A percentile compares a stretch with the other conserved stretches of the same genome.
Conservation (phyloP, 2,329 filamentous ascomycete genomes). For the Penicillium griseofulvum region DNA sequence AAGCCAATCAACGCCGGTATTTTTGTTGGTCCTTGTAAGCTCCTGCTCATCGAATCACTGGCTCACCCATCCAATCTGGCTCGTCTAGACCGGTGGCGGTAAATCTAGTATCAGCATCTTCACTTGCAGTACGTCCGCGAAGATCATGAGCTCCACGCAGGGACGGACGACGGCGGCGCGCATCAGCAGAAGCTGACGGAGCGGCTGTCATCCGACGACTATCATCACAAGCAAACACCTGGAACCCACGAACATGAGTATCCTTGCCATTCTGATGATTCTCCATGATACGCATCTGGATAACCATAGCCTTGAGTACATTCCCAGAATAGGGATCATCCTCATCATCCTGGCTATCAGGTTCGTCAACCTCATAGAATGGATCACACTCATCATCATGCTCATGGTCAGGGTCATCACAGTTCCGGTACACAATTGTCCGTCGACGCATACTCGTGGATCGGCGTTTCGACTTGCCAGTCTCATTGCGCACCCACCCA, state of each 20-base stretch:
- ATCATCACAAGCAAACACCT: constrained; percentile 66
- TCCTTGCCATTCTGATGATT: constrained; percentile 99
- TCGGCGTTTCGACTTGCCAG: constrained; percentile 15
- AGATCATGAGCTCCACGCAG: constrained; percentile 26
- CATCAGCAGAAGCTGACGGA: constrained; percentile 36
- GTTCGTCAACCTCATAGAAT: constrained; percentile 29
- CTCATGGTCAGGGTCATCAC: constrained; percentile 10
- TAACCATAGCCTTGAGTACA: constrained; percentile 80
- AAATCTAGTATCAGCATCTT: constrained; percentile 28
- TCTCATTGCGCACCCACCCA: constrained; percentile 28
- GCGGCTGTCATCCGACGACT: constrained; percentile 30
- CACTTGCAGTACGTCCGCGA: constrained; percentile 20
- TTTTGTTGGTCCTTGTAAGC: neutral
- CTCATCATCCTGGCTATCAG: constrained; percentile 28
- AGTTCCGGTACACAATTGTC: constrained; percentile 15
- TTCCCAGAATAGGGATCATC: constrained; percentile 57
- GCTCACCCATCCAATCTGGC: constrained; percentile 51
- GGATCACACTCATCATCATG: constrained; percentile 18
- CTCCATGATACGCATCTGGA: constrained; percentile 87
- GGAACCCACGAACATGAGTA: constrained; percentile 91
- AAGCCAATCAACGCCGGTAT: constrained; percentile 5
- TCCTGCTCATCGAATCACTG: constrained; percentile 42
- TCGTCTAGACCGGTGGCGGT: constrained; percentile 36
- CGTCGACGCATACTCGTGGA: constrained; percentile 11
- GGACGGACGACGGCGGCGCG: constrained; percentile 29